A percentile compares a stretch with the other conserved stretches of the same genome.
These are phyloP conservation scores for Blastomyces gilchristii DNA, from an alignment of 2,329 filamentous ascomycete species.

Conservation along the genomic window DNA sequence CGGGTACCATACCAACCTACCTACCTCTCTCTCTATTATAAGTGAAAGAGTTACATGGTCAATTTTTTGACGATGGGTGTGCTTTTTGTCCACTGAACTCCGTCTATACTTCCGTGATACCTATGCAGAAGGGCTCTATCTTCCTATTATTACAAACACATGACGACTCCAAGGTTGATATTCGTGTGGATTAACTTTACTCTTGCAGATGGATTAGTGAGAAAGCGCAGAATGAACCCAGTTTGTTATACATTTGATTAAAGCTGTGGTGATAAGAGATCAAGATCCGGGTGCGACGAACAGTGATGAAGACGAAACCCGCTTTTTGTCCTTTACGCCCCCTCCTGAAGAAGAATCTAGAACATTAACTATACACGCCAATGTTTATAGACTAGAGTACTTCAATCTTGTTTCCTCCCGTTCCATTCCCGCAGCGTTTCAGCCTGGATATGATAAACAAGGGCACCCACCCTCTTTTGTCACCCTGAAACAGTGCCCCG, in stretches of 20 bases:
- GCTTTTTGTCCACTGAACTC: no score
- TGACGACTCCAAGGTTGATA: not conserved
- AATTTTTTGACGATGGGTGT: no score
- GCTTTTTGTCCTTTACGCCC: not conserved
- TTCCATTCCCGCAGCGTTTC: not conserved
- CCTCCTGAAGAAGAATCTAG: not conserved
- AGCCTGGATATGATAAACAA: not conserved
- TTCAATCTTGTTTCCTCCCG: not conserved
- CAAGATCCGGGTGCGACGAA: not conserved
- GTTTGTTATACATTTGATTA: not conserved
- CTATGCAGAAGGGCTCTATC: not conserved
- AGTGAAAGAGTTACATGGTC: no score
- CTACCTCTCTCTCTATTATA: no score
- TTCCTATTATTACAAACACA: not conserved
- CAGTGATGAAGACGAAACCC: not conserved
- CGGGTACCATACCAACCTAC: no score
- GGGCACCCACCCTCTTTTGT: not conserved
- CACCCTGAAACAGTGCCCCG: not conserved
- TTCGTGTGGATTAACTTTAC: not conserved
- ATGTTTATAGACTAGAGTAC: not conserved
- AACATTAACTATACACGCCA: not conserved
- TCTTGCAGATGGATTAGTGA: not conserved
- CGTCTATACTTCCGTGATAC: not conserved
- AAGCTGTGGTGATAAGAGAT: not conserved
- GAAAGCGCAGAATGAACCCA: not conserved